A percentile compares a stretch with the other conserved stretches of the same genome.
Conservation (phyloP, 2,329 filamentous ascomycete species). For the Hymenoscyphus albidus region DNA sequence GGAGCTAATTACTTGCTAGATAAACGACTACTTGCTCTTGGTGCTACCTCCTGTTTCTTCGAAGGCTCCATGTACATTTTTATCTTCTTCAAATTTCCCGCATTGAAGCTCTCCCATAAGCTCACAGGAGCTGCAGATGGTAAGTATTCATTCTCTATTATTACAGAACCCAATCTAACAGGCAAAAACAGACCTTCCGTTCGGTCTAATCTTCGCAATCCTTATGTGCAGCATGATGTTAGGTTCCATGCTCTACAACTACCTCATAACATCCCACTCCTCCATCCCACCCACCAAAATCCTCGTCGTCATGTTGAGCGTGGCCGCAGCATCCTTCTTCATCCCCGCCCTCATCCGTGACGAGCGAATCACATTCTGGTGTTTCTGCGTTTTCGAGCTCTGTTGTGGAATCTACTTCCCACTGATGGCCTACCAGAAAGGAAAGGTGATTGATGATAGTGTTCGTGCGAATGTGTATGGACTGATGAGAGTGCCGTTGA, state of each 20-base stretch:
- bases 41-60: conserved; percentile 50
- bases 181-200: conserved; percentile 37
- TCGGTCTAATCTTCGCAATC: conserved; percentile 51
- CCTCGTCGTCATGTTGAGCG: conserved; percentile 38
- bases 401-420: conserved; percentile 56
- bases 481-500: conserved; percentile 53
- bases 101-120: conserved; percentile 42
- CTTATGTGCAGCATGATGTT: conserved; percentile 58
- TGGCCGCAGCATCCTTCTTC: conserved; percentile 38
- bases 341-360: conserved; percentile 41
- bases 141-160: neutral
- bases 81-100: conserved; percentile 58
- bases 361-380: conserved; percentile 48
- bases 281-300: conserved; percentile 25
- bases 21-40: conserved; percentile 47
- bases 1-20: conserved; percentile 32
- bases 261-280: conserved; percentile 14
- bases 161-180: neutral
- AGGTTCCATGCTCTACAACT: conserved; percentile 50
- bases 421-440: conserved; percentile 51
- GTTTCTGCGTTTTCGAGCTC: conserved; percentile 53
- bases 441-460: conserved; percentile 49
- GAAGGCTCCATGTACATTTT: conserved; percentile 60
- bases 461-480: conserved; percentile 52
- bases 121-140: conserved; percentile 28